Evolutionary conservation across 1,139 yeast genomes (phyloP).

Genomic region (Komagataea norvegica): DNA sequence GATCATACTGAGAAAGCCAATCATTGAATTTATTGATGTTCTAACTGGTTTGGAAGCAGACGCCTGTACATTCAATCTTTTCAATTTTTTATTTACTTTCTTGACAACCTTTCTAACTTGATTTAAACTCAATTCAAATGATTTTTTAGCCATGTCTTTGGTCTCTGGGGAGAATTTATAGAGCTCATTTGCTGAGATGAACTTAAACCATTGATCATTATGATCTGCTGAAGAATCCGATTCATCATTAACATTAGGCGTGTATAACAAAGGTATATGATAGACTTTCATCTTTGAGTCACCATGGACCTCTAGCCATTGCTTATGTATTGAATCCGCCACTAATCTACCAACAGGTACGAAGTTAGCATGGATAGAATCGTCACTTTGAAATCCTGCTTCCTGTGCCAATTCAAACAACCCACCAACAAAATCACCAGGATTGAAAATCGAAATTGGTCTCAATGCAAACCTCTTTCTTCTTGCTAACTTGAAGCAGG

Average conservation of each 20-base stretch:
- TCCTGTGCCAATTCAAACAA: slow-evolving; percentile 32
- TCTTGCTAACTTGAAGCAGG: slow-evolving; percentile 61
- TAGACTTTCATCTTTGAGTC: slow-evolving; percentile 7
- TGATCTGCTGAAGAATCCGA: background rate
- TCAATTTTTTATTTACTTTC: slow-evolving; percentile 7
- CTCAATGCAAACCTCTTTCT: slow-evolving; percentile 49
- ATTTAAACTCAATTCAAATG: slow-evolving; percentile 3
- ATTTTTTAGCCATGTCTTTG: slow-evolving; percentile 3
- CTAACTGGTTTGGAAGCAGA: slow-evolving; percentile 8
- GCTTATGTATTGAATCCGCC: slow-evolving; percentile 11
- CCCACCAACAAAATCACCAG: slow-evolving; percentile 60
- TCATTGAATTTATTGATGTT: slow-evolving; percentile 9
- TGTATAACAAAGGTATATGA: slow-evolving; percentile 15
- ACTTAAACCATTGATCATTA: slow-evolving; percentile 8
- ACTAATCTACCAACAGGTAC: slow-evolving; percentile 14
- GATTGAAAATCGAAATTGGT: slow-evolving; percentile 44
- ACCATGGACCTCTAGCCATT: slow-evolving; percentile 13
- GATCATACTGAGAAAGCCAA: slow-evolving; percentile 4
- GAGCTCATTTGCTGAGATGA: slow-evolving; percentile 13
- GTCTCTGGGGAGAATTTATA: slow-evolving; percentile 12
- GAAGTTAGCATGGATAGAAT: slow-evolving; percentile 10
- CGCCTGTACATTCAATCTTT: slow-evolving; percentile 2
- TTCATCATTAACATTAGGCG: slow-evolving; percentile 10
- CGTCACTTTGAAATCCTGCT: background rate
- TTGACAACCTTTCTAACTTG: slow-evolving; percentile 7